Evolutionary conservation across 371 early-diverging fungal species (phyloP), one percentile per base, ranked within the genome.

Genomic region (Blakeslea trispora): DNA sequence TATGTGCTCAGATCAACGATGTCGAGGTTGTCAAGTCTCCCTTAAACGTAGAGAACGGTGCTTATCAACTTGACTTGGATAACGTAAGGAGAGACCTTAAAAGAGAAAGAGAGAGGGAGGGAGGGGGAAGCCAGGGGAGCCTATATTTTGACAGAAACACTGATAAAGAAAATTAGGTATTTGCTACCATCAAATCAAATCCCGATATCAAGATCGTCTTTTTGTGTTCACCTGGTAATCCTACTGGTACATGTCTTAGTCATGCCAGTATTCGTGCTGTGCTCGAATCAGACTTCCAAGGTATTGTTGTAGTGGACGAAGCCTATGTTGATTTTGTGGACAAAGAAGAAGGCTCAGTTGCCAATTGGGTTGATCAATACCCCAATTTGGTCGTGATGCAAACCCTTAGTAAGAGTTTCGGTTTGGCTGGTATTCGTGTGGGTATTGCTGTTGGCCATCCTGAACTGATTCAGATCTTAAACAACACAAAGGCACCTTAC

Each of bases 181-280:
- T 87, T 42, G 72, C 69, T 17, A 74, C 76, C 1, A 50, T 93
- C 15, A 66, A 73, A 18, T 73, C 79, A 41, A 85, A 95, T 55
- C 86, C 90, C 14, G 60, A 81, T 10, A 86, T 96, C 69, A 97
- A 97, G 67, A 57, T 97, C 11, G 72, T 97, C 44, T 94, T 95
- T 73, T 79, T 98, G 57, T 98, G 98, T 75, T 93, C 94, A 18
- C 99, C 99, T 7, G 99, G 99, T 56, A 99, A 99, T 75, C 99
- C 99, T 17, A 99, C 99, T 1, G 97, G 97, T 39, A 91, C 93
- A 5, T 77, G 80, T 19, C 76, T 99, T 40, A 53, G 53, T 17
- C 82, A 88, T 57, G 73, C 74, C 7, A 90, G 88, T 55, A 89
- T 99, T 54, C 74, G 77, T 45, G 70, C 73, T 13, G 76, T 98